Conservation (phyloP, 192 early-diverging fungal species). For the Gigaspora rosea region DNA sequence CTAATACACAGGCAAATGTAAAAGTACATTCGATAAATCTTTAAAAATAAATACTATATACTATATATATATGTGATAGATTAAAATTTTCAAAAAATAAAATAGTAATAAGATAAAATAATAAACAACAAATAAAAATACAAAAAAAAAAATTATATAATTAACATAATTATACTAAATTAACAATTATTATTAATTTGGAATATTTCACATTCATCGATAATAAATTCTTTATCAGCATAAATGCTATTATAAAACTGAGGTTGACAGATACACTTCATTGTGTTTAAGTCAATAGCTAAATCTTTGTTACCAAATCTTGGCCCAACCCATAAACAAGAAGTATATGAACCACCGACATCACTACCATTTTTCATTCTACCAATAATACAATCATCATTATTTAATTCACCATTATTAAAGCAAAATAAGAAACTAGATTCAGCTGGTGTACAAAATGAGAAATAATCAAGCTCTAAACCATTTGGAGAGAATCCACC, state of each 20-base stretch:
- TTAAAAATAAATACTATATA: too few relatives aligned
- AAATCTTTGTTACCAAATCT: constrained; percentile 8
- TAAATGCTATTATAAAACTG: neutral
- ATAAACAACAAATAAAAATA: too few relatives aligned
- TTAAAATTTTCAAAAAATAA: too few relatives aligned
- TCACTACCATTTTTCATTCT: neutral
- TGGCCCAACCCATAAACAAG: constrained; percentile 1
- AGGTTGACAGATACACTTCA: neutral
- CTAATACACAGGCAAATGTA: too few relatives aligned
- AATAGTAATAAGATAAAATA: too few relatives aligned
- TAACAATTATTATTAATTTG: neutral
- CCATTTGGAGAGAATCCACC: neutral
- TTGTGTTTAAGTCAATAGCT: constrained; percentile 4
- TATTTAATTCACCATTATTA: neutral
- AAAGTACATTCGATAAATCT: too few relatives aligned
- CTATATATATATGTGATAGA: too few relatives aligned
- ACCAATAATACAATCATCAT: neutral
- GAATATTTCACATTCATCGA: neutral
- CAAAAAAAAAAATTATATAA: too few relatives aligned
- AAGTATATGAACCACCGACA: neutral
- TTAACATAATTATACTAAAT: neutral
- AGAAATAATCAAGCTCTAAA: neutral
- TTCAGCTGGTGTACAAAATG: neutral
- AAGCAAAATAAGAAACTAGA: neutral
- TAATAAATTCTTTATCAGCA: constrained; percentile 3